Evolutionary conservation across 2,329 filamentous ascomycete species (phyloP), one percentile per base, ranked within the genome.

Genomic region (Simplicillium sp.): DNA sequence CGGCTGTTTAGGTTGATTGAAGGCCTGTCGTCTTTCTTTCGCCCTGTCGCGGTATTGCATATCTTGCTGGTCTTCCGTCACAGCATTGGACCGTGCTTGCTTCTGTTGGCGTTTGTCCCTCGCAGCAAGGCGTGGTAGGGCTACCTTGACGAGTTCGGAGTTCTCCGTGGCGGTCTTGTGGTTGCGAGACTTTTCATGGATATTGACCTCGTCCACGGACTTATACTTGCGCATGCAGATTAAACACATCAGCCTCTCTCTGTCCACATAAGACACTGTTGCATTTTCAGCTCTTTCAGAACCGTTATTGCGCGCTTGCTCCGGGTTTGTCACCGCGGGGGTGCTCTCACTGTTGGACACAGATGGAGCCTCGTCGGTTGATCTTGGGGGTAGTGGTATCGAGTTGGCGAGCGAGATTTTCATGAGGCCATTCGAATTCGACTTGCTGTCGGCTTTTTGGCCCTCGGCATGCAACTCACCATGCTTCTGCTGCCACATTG

Each of bases 41-140:
- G 82, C 82, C 29, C 82, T 70, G 53, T 87, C 82, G 17, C 78
- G 71, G 54, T 82, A 83, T 48, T 67, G 66, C 43, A 49, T 51
- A 34, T 52, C 34, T 7, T 9, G 52, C 52, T 11, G 53, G 49
- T 7, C 41, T 16, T 50, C 48, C 11, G 54, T 50, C 3, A 42
- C 50, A 32, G 40, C 36, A 7, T n/a, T n/a, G 36, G 45, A 39
- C 39, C 45, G 44, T 18, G 40, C 45, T 53, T 25, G 57, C 46
- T 57, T 63, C 50, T 54, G 51, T 29, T 49, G 54, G 39, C 49
- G 53, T 53, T 58, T 60, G 55, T 73, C 54, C 39, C 60, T 46
- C 41, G 59, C 45, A 62, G 70, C 43, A 3, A 68, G 44, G 7
- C 64, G 53, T 2, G 60, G 57, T 18, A 59, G 44, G 5, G 69